Conservation (phyloP, 176 grass and related monocot species). For the Metroxylon sagu region DNA sequence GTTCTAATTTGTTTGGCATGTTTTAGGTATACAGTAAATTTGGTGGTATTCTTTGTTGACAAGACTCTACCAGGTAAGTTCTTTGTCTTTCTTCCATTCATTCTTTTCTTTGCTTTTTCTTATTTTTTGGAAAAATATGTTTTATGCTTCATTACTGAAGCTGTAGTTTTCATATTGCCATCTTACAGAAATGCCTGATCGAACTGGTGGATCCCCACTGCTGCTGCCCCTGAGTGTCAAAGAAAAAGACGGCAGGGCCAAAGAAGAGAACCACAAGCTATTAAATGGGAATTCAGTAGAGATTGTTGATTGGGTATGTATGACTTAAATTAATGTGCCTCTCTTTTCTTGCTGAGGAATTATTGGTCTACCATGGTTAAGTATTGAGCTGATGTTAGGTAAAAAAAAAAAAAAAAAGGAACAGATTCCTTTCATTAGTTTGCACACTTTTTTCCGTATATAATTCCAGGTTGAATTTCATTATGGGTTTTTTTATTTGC, state of each 20-base stretch:
- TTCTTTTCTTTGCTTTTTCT: not conserved
- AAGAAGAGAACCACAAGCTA: constrained; percentile 69
- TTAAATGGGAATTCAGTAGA: constrained; percentile 83
- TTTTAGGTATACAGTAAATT: constrained; percentile 88
- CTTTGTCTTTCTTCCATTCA: too few relatives aligned
- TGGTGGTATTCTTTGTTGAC: constrained; percentile 88
- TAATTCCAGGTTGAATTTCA: too few relatives aligned
- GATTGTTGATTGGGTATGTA: constrained; percentile 61
- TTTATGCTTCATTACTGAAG: not conserved
- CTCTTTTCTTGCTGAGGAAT: too few relatives aligned
- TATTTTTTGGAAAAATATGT: not conserved
- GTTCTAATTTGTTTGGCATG: not conserved
- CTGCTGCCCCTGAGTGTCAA: constrained; percentile 65
- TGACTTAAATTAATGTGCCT: too few relatives aligned
- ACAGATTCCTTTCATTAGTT: too few relatives aligned
- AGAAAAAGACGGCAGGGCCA: constrained; percentile 52
- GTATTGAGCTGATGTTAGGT: too few relatives aligned
- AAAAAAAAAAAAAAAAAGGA: too few relatives aligned
- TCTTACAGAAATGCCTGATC: constrained; percentile 79
- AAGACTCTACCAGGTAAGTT: constrained; percentile 73
- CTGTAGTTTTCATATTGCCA: not conserved
- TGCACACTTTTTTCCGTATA: too few relatives aligned
- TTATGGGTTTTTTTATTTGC: too few relatives aligned
- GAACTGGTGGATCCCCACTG: constrained; percentile 32
- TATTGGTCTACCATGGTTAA: too few relatives aligned